Evolutionary conservation across 108 stramenopile genomes (phyloP).

Genomic region (Skeletonema grethae): DNA sequence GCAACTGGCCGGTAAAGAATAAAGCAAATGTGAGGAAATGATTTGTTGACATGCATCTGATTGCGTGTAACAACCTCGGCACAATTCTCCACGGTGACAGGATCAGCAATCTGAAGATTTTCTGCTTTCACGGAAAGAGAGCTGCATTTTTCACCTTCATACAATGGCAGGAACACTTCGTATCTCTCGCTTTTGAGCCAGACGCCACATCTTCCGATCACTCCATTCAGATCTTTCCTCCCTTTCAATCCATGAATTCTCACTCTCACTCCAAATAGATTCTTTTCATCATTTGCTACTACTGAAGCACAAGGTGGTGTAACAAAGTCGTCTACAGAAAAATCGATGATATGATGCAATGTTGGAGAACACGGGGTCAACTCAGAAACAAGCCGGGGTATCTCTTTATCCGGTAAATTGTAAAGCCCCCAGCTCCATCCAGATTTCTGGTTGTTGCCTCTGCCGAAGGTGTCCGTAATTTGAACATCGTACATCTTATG

Average conservation of each 20-base stretch:
- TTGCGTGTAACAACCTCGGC: background rate
- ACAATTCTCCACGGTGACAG: background rate
- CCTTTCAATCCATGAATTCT: background rate
- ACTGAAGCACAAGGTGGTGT: slow-evolving; percentile 5
- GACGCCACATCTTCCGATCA: background rate
- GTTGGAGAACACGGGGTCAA: background rate
- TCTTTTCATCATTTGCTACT: background rate
- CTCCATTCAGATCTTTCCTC: slow-evolving; percentile 12
- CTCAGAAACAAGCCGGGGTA: background rate
- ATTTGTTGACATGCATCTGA: background rate
- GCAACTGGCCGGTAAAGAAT: too few relatives aligned
- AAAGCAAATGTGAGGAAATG: too few relatives aligned
- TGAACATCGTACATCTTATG: background rate
- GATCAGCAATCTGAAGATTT: slow-evolving; percentile 6
- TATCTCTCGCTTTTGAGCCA: slow-evolving; percentile 8
- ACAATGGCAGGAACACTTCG: slow-evolving; percentile 9
- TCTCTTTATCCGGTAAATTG: background rate
- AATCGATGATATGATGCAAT: slow-evolving; percentile 10
- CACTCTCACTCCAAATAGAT: slow-evolving; percentile 23
- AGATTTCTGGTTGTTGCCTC: background rate
- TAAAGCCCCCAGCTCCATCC: background rate
- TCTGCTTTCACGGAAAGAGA: slow-evolving; percentile 17
- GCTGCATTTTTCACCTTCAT: background rate
- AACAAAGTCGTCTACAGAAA: slow-evolving; percentile 17
- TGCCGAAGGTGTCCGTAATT: background rate